Percentiles rank a stretch among this genome's conserved stretches.
Conservation (phyloP, 2,329 filamentous ascomycete genomes). For the Aspergillus tamarii region DNA sequence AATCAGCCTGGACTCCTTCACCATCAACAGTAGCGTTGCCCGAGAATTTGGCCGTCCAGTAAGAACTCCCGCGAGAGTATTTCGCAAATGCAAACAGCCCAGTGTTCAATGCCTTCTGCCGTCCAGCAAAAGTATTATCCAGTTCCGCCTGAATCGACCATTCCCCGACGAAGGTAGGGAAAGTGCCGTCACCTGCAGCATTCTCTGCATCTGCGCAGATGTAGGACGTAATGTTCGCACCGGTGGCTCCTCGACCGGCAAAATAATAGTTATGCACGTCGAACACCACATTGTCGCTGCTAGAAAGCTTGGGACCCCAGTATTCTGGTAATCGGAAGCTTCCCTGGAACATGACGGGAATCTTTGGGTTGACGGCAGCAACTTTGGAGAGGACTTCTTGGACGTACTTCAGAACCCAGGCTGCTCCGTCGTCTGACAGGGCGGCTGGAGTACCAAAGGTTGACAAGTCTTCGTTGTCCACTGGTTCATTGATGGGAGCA, state of each 20-base stretch:
- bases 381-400: constrained; percentile 24
- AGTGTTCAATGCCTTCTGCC: constrained; percentile 18
- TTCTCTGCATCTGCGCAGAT: constrained; percentile 23
- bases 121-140: constrained; percentile 20
- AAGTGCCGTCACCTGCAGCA: constrained; percentile 20
- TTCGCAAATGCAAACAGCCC: constrained; percentile 19
- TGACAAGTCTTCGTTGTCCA: constrained; percentile 24
- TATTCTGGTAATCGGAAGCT: constrained; percentile 27
- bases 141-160: constrained; percentile 26
- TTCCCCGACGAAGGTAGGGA: constrained; percentile 29
- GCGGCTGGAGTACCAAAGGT: constrained; percentile 29
- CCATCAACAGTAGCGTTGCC: constrained; percentile 20
- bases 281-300: constrained; percentile 26
- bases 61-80: constrained; percentile 24
- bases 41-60: constrained; percentile 26
- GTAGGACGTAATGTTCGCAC: constrained; percentile 14
- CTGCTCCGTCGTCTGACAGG: constrained; percentile 25
- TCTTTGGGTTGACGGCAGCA: constrained; percentile 14
- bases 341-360: constrained; percentile 33
- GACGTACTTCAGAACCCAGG: constrained; percentile 28
- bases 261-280: constrained; percentile 32
- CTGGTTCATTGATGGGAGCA: constrained; percentile 32
- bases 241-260: neutral
- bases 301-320: constrained; percentile 23
- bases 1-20: constrained; percentile 19